Conservation (phyloP, 2,329 filamentous ascomycete genomes). For the Aspergillus hiratsukae region DNA sequence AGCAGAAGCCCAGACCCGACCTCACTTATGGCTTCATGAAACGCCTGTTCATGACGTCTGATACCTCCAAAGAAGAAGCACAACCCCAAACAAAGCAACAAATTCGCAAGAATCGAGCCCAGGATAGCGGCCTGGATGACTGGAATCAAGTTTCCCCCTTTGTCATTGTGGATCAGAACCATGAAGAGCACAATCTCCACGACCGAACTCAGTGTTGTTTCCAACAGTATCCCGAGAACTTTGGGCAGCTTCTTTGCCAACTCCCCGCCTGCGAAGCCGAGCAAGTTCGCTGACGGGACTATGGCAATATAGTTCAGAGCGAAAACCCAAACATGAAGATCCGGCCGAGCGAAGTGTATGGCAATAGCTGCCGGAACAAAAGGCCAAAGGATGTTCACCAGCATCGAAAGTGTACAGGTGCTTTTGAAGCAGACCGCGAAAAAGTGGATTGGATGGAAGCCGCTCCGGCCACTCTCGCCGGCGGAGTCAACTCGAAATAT, state of each 20-base stretch:
- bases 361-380: conserved; percentile 67
- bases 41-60: conserved; percentile 61
- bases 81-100: conserved; percentile 71
- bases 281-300: conserved; percentile 69
- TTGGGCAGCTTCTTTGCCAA: conserved; percentile 71
- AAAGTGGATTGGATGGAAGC: conserved; percentile 62
- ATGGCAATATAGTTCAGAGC: conserved; percentile 70
- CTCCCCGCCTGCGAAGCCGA: conserved; percentile 70
- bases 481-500: conserved; percentile 35
- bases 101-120: conserved; percentile 76
- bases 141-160: conserved; percentile 45
- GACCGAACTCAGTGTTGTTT: conserved; percentile 62
- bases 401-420: conserved; percentile 58
- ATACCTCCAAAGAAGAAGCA: conserved; percentile 78
- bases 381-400: conserved; percentile 70
- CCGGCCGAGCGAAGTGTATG: conserved; percentile 53
- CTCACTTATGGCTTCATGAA: conserved; percentile 72
- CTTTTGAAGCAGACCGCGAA: conserved; percentile 61
- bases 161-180: conserved; percentile 59
- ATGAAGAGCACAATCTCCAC: conserved; percentile 83
- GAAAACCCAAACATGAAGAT: conserved; percentile 62
- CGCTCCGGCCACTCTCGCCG: conserved; percentile 65
- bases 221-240: conserved; percentile 51
- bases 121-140: conserved; percentile 81
- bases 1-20: conserved; percentile 72